Percentiles rank a stretch among this genome's conserved stretches.
Evolutionary conservation across 2,329 filamentous ascomycete genomes (phyloP).

Genomic region (Scytalidium sp.): DNA sequence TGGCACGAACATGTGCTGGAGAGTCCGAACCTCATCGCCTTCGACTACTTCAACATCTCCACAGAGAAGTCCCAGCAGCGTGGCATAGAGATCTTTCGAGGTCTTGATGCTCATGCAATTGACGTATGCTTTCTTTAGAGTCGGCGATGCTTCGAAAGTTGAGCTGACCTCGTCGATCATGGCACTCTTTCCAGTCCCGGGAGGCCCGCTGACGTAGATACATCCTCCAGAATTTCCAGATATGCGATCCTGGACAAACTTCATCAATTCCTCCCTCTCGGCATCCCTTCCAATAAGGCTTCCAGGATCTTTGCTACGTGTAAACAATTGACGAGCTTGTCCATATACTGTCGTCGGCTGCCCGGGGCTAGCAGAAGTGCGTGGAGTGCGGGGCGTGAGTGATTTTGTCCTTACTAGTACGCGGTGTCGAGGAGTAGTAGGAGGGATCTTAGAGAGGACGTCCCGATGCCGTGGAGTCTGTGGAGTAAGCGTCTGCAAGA

Average conservation of each 20-base stretch:
- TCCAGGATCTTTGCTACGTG: constrained; percentile 46
- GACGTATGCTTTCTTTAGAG: constrained; percentile 71
- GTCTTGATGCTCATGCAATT: constrained; percentile 98
- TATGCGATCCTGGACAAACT: constrained; percentile 66
- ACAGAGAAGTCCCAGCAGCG: constrained; percentile 68
- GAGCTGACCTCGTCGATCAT: constrained; percentile 79
- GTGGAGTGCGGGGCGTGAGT: constrained; percentile 74
- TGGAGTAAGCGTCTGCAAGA: constrained; percentile 59
- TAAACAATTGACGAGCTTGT: constrained; percentile 81
- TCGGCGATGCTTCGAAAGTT: constrained; percentile 45
- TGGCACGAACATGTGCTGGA: constrained; percentile 70
- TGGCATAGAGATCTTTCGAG: constrained; percentile 79
- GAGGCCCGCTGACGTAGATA: constrained; percentile 91
- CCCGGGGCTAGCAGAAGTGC: constrained; percentile 69
- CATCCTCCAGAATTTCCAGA: constrained; percentile 67
- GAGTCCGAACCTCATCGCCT: constrained; percentile 61
- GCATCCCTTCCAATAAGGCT: constrained; percentile 32
- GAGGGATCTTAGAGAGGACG: constrained; percentile 65
- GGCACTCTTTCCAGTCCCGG: constrained; percentile 95
- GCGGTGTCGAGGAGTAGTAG: constrained; percentile 79
- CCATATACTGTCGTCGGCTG: constrained; percentile 77
- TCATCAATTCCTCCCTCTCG: constrained; percentile 60
- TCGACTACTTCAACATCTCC: constrained; percentile 57
- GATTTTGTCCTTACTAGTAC: constrained; percentile 74
- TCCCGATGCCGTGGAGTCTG: constrained; percentile 77